Percentiles rank a stretch among this genome's conserved stretches.
These are phyloP conservation scores for Lentinula raphanica DNA, from an alignment of 768 basidiomycete species.

Conservation along the genomic window DNA sequence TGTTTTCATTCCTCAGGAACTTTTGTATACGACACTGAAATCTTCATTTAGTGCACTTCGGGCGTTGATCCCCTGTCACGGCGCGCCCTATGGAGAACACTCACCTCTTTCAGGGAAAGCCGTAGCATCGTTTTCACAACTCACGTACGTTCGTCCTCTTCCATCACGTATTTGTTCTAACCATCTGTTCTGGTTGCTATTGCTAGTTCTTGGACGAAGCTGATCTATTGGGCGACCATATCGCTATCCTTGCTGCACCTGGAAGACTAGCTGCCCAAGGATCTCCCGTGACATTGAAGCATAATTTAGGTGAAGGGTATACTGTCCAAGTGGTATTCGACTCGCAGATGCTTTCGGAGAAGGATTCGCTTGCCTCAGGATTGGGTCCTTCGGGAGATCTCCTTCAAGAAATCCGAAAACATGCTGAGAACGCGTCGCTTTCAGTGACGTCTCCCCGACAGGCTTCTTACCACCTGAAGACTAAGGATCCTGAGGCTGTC, in stretches of 20 bases:
- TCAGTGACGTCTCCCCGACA: slow-evolving; percentile 39
- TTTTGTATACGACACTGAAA: not conserved
- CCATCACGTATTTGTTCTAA: not conserved
- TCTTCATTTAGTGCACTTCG: slow-evolving; percentile 52
- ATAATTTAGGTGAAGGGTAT: slow-evolving; percentile 67
- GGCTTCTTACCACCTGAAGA: slow-evolving; percentile 52
- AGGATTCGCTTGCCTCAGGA: slow-evolving; percentile 14
- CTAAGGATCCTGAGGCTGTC: slow-evolving; percentile 51
- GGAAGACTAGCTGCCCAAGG: slow-evolving; percentile 72
- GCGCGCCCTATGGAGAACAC: slow-evolving; percentile 69
- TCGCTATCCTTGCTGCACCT: slow-evolving; percentile 70
- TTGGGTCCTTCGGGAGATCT: slow-evolving; percentile 25
- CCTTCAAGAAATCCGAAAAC: slow-evolving; percentile 33
- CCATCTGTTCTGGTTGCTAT: slow-evolving; percentile 16
- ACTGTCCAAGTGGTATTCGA: slow-evolving; percentile 51
- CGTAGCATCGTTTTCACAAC: slow-evolving; percentile 75
- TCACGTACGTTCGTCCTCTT: slow-evolving; percentile 42
- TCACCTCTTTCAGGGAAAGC: slow-evolving; percentile 61
- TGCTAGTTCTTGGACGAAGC: slow-evolving; percentile 72
- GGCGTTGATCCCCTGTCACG: slow-evolving; percentile 80
- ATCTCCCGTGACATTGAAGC: slow-evolving; percentile 70
- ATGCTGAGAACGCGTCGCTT: slow-evolving; percentile 42
- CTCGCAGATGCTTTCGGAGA: slow-evolving; percentile 17
- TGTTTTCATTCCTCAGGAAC: too few species aligned
- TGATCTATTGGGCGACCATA: slow-evolving; percentile 69